Evolutionary conservation across 495 filamentous ascomycete genomes (phyloP), one percentile per base, ranked within the genome.

Genomic region (Neurospora sp.): DNA sequence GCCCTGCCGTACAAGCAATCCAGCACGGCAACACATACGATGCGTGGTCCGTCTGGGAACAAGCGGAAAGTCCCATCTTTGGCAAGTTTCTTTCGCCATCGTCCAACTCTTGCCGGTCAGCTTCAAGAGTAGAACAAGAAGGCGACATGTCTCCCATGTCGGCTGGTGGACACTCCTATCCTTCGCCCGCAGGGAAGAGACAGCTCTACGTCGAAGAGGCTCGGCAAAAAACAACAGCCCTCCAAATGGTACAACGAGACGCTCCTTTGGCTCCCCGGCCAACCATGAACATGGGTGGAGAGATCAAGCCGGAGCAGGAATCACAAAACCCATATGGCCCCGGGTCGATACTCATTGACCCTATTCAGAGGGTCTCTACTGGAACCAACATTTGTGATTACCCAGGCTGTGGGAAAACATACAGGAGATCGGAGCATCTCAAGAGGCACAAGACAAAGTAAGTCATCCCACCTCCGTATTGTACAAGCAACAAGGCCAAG

Each of bases 391-490:
- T 78, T 74, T 85, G 83, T 71, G 69, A 73, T 12, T 79, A 73
- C 27, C 75, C 70, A 6, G 75, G 75, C 14, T 87, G 84, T 78
- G 59, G 72, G 9, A 84, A 83, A 0, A 82, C 83, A 0, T 92
- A 90, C 74, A 87, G 87, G 79, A 78, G 89, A 66, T 86, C 87
- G 42, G 90, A 92, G 72, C 90, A 92, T 73, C 78, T 91, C 1
- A 91, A 90, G 79, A 83, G 90, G 18, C 90, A 92, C 76, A 85
- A 66, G 53, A 66, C 22, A 31, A 66, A 66, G 53, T 66, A 66
- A 16, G 53, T 10, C 12, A 37, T 35, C 0, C 22, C 20, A 31
- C 22, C 2, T 18, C 14, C 14, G 14, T 16, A 31, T 18, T 31
- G 53, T 3, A 10, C 7, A 66, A 61, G 6, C 12, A 31, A 61